Base-by-base conservation (phyloP, 129 eudicot species). In the Helianthus annuus region DNA sequence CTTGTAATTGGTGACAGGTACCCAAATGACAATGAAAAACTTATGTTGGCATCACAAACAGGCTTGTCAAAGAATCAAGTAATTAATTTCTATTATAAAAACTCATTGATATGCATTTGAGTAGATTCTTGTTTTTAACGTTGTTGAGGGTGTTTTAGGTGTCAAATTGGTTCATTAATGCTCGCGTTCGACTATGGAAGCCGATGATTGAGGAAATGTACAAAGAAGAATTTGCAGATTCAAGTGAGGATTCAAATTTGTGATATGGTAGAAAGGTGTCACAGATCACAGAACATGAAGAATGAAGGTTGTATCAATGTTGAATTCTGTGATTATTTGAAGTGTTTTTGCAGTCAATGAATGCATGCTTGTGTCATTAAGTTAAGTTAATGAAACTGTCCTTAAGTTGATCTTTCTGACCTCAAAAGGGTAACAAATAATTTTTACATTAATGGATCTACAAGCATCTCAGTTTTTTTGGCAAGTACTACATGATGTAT, bases 161-260 rank as follows among this genome's bases (percentile, higher is more conserved):
- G 69, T 89, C 97, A 3, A 92, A 91, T 46, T 91, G 97, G 97
- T 91, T 91, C 73, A 91, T 91, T 67, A 91, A 91, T 81, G 97
- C 97, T 4, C 84, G 97, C 54, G 97, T 88, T 8, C 83, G 96
- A 49, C 87, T 91, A 58, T 91, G 97, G 97, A 92, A 92, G 72
- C 97, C 97, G 40, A 92, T 92, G 96, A 92, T 92, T n/a, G 97
- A 92, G 70, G 96, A 91, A 76, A 91, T 91, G 96, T 88, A 91
- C 69, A 88, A 86, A 81, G 97, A 91, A 73, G 97, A 92, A 74
- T 89, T 89, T 81, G 91, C 81, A 64, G 97, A 84, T 39, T 82
- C 73, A 56, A 83, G 88, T 0, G 81, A 74, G 54, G 96, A 83
- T 62, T 83, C 87, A 49, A 71, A 84, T n/a, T 75, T 72, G 64